Evolutionary conservation across 2,329 filamentous ascomycete species (phyloP).

Genomic region (Polytolypa hystricis): DNA sequence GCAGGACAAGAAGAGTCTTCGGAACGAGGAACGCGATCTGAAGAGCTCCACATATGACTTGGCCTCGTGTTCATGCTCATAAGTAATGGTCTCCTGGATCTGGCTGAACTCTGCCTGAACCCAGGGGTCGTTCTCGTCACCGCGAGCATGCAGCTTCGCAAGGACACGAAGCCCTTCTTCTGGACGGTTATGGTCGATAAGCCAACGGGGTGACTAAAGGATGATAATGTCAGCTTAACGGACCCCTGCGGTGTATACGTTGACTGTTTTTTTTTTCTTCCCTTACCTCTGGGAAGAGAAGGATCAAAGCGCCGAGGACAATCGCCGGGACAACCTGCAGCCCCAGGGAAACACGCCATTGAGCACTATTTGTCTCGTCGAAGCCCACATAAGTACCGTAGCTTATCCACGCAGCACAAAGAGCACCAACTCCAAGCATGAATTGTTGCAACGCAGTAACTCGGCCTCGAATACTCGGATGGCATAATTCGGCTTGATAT

Average conservation of each 20-base stretch:
- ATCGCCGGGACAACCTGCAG: constrained; percentile 61
- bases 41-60: constrained; percentile 63
- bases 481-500: constrained; percentile 69
- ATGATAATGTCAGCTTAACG: background rate
- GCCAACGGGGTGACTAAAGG: constrained; percentile 52
- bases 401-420: constrained; percentile 62
- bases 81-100: constrained; percentile 55
- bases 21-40: constrained; percentile 53
- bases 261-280: background rate
- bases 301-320: constrained; percentile 53
- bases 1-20: constrained; percentile 58
- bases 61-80: constrained; percentile 57
- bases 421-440: constrained; percentile 66
- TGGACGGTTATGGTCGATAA: constrained; percentile 58
- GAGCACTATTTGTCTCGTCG: constrained; percentile 34
- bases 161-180: constrained; percentile 57
- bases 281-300: constrained; percentile 57
- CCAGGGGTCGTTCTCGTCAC: constrained; percentile 55
- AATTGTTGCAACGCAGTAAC: constrained; percentile 71
- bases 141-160: constrained; percentile 58
- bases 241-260: background rate
- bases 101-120: constrained; percentile 61
- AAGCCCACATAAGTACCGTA: constrained; percentile 52
- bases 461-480: constrained; percentile 64
- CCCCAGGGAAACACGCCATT: constrained; percentile 55